Conservation (phyloP, 257 asterid genomes). For the Jasminum sambac region DNA sequence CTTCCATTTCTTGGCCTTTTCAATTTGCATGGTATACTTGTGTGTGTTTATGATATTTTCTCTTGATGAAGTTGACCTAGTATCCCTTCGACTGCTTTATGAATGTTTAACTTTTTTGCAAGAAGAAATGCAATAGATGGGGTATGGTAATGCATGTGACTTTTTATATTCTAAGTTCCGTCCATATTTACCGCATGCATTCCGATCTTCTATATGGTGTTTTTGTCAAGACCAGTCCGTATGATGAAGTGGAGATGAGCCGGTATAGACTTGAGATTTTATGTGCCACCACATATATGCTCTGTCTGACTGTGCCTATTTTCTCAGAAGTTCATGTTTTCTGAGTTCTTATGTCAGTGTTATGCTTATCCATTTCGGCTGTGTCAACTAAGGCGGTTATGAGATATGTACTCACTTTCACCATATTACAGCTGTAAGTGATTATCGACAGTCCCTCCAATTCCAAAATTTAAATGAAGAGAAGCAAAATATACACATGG, state of each 20-base stretch:
- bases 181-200: not conserved
- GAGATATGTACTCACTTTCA: constrained; percentile 6
- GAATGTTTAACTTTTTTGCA: not conserved
- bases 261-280: not conserved
- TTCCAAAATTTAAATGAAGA: constrained; percentile 93
- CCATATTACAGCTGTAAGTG: constrained; percentile 75
- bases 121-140: constrained; percentile 1
- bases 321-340: not conserved
- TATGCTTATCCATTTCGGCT: not conserved
- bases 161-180: not conserved
- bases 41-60: not conserved
- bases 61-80: not conserved
- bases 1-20: constrained; percentile 5
- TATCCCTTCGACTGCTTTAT: not conserved
- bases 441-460: constrained; percentile 93
- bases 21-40: constrained; percentile 8
- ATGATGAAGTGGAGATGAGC: not conserved
- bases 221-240: not conserved
- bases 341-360: not conserved
- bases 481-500: constrained; percentile 93
- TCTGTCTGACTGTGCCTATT: not conserved
- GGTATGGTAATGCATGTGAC: not conserved
- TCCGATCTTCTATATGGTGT: not conserved
- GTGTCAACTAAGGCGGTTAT: constrained; percentile 18
- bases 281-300: not conserved